Evolutionary conservation across 164 flowering plant genomes (phyloP), one percentile per base, ranked within the genome.

Genomic region (Paratinospora sagittata): DNA sequence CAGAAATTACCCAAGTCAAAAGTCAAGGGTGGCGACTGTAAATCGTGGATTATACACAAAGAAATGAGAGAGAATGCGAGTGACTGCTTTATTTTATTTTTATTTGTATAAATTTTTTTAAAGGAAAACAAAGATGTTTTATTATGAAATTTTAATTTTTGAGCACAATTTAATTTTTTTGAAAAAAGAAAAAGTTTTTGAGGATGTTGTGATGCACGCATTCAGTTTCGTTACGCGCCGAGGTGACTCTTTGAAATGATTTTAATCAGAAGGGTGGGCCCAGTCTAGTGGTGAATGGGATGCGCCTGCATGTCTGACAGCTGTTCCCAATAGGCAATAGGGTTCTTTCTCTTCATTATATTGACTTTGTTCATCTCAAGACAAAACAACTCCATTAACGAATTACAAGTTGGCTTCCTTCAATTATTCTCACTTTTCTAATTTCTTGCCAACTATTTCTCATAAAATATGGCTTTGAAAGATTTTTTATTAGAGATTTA

Each of bases 281-380:
- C 58, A 52, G 16, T 16, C 5, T 19, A 16, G 58, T 52, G 21
- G 58, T 52, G 21, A 52, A 13, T 52, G 58, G 23, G n/a, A n/a
- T 52, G 58, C 58, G 58, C 58, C 21, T 52, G 58, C 58, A 52
- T 16, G 58, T 52, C 21, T 52, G 58, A 52, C 58, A 52, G 58
- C 19, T 52, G 21, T 52, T 21, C 58, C n/a, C n/a, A n/a, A n/a
- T n/a, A n/a, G n/a, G n/a, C n/a, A 60, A 26, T 60, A 3, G 12
- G 30, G 27, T 23, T 60, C 3, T 4, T 14, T 19, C 1, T 57
- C 12, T 2, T 34, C 27, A 14, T n/a, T n/a, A n/a, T n/a, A n/a
- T n/a, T n/a, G 7, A 30, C 30, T 60, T 60, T 60, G 8, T 26
- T 26, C 36, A 6, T 13, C 17, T 62, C 14, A 3, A 62, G 33